Percentiles rank a stretch among this genome's conserved stretches.
Evolutionary conservation across 2,329 filamentous ascomycete species (phyloP).

Genomic region (Pseudogymnoascus sp.): DNA sequence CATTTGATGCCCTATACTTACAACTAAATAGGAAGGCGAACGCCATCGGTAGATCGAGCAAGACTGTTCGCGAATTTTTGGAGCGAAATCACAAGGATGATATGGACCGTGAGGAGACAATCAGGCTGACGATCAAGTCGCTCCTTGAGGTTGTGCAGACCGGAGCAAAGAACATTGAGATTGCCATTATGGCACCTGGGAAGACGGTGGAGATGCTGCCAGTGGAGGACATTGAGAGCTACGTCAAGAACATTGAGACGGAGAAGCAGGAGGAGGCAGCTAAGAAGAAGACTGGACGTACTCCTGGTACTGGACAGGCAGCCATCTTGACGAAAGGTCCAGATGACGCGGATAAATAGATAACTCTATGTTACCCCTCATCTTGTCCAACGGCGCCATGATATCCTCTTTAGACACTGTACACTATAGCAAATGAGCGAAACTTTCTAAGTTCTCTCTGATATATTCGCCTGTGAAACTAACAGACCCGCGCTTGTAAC

Average conservation of each 20-base stretch:
- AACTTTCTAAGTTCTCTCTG: conserved; percentile 2
- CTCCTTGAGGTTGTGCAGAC: conserved; percentile 97
- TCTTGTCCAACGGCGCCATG: conserved; percentile 3
- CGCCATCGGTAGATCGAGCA: conserved; percentile 94
- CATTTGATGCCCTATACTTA: conserved; percentile 11
- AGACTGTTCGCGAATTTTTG: conserved; percentile 97
- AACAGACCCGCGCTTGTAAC: conserved; percentile 10
- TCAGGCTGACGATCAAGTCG: conserved; percentile 96
- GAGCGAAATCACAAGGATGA: conserved; percentile 98
- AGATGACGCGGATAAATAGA: conserved; percentile 26
- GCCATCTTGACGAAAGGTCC: conserved; percentile 64
- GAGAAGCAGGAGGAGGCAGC: conserved; percentile 99
- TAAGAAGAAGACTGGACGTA: conserved; percentile 72
- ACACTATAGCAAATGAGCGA: conserved; percentile 29
- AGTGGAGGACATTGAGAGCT: conserved; percentile 90
- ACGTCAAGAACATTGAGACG: conserved; percentile 97
- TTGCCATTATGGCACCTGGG: conserved; percentile 92
- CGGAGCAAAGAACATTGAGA: conserved; percentile 99
- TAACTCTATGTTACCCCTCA: conserved; percentile 7
- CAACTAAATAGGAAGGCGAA: conserved; percentile 78
- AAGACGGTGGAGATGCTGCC: conserved; percentile 89
- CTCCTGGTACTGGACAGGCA: conserved; percentile 60
- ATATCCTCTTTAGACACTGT: conserved; percentile 21
- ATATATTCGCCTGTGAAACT: conserved; percentile 11
- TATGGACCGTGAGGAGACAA: conserved; percentile 93